Conservation (phyloP, 306 rosid genomes). For the Pueraria montana region DNA sequence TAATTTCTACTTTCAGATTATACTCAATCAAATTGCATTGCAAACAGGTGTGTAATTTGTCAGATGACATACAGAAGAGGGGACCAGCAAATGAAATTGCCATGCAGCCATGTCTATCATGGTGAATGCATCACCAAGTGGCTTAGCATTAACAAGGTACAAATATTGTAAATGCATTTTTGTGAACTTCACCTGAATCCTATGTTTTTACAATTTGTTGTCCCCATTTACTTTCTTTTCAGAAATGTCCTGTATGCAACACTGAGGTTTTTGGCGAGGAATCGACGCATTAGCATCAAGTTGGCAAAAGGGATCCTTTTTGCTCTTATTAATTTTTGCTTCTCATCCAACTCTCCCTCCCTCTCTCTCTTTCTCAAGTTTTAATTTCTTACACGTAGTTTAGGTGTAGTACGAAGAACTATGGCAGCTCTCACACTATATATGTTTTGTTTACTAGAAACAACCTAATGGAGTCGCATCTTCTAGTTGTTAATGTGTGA, state of each 20-base stretch:
- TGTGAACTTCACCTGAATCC: constrained; percentile 17
- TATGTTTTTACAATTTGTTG: not conserved
- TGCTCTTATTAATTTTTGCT: constrained; percentile 42
- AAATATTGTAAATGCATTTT: not conserved
- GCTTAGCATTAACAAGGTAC: constrained; percentile 93
- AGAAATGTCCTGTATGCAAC: constrained; percentile 97
- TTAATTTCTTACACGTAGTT: constrained; percentile 49
- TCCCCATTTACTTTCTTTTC: constrained; percentile 26
- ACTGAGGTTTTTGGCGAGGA: constrained; percentile 82
- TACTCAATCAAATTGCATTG: constrained; percentile 40
- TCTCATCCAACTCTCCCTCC: constrained; percentile 26
- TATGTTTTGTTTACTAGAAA: constrained; percentile 54
- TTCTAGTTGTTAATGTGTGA: constrained; percentile 49
- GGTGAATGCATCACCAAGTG: constrained; percentile 88
- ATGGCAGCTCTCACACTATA: constrained; percentile 40
- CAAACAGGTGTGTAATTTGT: constrained; percentile 87
- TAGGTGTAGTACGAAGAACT: constrained; percentile 54
- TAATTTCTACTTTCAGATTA: not conserved
- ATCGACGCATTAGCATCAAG: constrained; percentile 51
- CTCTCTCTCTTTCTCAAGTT: not conserved
- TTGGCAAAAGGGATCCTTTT: constrained; percentile 43
- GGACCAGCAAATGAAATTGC: constrained; percentile 81
- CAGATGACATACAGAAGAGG: constrained; percentile 94
- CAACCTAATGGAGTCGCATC: constrained; percentile 31
- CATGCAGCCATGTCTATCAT: constrained; percentile 91